Conservation (phyloP, 2,329 filamentous ascomycete species). For the Calonectria leucothoes region DNA sequence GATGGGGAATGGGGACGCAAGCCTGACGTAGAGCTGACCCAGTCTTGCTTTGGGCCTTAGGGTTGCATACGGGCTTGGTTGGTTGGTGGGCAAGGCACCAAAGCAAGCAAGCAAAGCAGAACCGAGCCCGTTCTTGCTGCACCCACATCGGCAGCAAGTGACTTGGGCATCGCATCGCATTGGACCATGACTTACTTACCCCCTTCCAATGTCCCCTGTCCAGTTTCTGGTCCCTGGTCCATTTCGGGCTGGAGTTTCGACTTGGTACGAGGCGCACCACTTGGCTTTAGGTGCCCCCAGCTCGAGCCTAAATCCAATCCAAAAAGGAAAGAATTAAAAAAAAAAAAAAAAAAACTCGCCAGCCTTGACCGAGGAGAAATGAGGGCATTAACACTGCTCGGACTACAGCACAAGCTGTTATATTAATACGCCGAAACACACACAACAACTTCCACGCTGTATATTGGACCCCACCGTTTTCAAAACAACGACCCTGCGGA, state of each 20-base stretch:
- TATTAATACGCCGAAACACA: not conserved
- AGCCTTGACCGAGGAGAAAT: not conserved
- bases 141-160: slow-evolving; percentile 8
- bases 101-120: slow-evolving; percentile 8
- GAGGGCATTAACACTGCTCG: not conserved
- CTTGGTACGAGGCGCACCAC: not conserved
- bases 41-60: slow-evolving; percentile 4
- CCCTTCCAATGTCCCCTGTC: not conserved
- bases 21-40: slow-evolving; percentile 1
- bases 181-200: not conserved
- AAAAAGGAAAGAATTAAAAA: not conserved
- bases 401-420: not conserved
- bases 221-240: not conserved
- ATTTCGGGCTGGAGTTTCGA: not conserved
- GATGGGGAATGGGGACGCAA: slow-evolving; percentile 1
- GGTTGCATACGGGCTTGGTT: slow-evolving; percentile 13
- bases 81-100: slow-evolving; percentile 19
- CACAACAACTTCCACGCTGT: not conserved
- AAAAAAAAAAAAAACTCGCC: not conserved
- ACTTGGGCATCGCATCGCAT: slow-evolving; percentile 1
- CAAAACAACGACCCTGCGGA: not conserved
- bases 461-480: not conserved
- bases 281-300: not conserved
- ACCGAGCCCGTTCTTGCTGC: not conserved
- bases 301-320: not conserved